These are phyloP conservation scores for Hymenoscyphus scutula DNA, from an alignment of 2,329 filamentous ascomycete species.

Conservation along the genomic window DNA sequence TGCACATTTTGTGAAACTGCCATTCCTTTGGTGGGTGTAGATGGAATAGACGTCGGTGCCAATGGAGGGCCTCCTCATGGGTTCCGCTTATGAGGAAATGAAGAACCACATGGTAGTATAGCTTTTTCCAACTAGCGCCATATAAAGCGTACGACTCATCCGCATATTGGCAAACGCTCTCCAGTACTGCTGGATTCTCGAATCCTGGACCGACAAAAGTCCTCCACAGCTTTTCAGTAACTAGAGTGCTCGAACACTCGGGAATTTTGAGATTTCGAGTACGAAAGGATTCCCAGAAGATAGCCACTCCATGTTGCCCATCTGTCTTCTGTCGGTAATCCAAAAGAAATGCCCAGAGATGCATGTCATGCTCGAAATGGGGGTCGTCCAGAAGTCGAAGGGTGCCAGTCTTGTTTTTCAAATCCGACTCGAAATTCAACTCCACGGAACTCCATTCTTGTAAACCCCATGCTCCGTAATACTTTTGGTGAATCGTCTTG, in stretches of 20 bases:
- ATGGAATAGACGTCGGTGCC: slow-evolving; percentile 32
- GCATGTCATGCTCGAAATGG: slow-evolving; percentile 33
- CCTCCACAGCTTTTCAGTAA: slow-evolving; percentile 45
- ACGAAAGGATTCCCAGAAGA: slow-evolving; percentile 44
- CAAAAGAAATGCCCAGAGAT: slow-evolving; percentile 42
- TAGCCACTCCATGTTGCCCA: slow-evolving; percentile 41
- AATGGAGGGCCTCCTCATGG: slow-evolving; percentile 24
- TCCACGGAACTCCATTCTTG: slow-evolving; percentile 17
- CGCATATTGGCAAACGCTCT: slow-evolving; percentile 41
- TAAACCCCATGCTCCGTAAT: slow-evolving; percentile 20
- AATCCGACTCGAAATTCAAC: slow-evolving; percentile 36
- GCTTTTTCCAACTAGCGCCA: slow-evolving; percentile 35
- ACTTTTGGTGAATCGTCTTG: background rate
- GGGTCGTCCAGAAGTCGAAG: slow-evolving; percentile 36
- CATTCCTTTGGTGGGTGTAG: slow-evolving; percentile 36
- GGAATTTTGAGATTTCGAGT: slow-evolving; percentile 33
- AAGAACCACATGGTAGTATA: slow-evolving; percentile 47
- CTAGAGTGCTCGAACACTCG: slow-evolving; percentile 40
- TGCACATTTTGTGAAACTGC: slow-evolving; percentile 39
- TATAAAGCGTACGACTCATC: slow-evolving; percentile 41
- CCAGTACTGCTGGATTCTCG: slow-evolving; percentile 35
- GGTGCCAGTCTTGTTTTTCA: slow-evolving; percentile 19
- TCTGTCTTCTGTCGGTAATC: slow-evolving; percentile 41
- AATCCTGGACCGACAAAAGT: slow-evolving; percentile 43
- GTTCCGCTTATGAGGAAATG: slow-evolving; percentile 35